Conservation (phyloP, 164 flowering plant genomes). For the Piper betle region DNA sequence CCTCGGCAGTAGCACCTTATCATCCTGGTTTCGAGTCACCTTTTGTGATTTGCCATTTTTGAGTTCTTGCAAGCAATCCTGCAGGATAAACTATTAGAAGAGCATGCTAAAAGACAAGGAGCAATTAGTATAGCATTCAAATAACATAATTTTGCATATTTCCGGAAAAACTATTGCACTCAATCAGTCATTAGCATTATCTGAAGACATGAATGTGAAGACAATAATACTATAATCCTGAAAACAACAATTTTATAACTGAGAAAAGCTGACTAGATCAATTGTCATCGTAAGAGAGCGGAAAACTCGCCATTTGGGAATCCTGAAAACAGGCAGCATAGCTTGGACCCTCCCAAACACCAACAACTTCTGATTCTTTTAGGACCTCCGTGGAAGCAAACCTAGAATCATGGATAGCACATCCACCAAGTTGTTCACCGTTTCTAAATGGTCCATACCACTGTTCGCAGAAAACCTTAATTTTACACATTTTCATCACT, state of each 20-base stretch:
- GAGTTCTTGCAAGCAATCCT: conserved; percentile 37
- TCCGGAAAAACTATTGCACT: too few species aligned
- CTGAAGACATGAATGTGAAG: not conserved
- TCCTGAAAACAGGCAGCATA: conserved; percentile 33
- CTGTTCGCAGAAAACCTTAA: conserved; percentile 70
- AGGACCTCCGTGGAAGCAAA: conserved; percentile 66
- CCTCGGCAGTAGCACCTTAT: conserved; percentile 55
- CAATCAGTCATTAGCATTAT: too few species aligned
- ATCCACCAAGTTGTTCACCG: conserved; percentile 91
- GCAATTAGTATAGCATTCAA: not conserved
- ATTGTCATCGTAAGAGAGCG: not conserved
- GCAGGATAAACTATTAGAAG: conserved; percentile 4
- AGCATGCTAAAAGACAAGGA: not conserved
- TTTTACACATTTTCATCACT: conserved; percentile 17
- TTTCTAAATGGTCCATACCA: conserved; percentile 96
- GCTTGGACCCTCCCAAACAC: conserved; percentile 47
- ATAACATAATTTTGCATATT: too few species aligned
- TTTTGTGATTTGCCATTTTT: conserved; percentile 17
- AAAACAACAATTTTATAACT: not conserved
- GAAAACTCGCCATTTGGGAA: conserved; percentile 33
- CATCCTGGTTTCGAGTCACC: conserved; percentile 31
- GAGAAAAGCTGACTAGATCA: not conserved
- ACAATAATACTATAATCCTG: not conserved
- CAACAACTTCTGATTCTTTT: conserved; percentile 38
- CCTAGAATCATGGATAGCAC: conserved; percentile 71